Percentiles rank a stretch among this genome's conserved stretches.
Evolutionary conservation across 2,329 filamentous ascomycete species (phyloP).

Genomic region (Fonsecaea erecta): DNA sequence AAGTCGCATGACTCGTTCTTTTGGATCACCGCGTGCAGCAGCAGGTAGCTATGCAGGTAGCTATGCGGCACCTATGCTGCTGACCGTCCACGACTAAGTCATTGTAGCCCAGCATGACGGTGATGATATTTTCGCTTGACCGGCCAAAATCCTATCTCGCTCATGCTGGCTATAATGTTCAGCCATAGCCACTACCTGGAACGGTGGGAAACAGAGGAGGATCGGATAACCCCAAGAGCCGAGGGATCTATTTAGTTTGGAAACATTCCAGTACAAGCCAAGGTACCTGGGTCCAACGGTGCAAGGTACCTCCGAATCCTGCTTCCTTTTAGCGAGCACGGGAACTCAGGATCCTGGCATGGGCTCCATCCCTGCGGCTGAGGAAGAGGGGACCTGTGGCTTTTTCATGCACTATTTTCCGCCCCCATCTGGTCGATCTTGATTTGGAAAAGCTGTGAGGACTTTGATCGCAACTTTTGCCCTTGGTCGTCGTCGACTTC

Average conservation of each 20-base stretch:
- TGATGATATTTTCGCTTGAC: neutral
- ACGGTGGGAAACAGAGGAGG: neutral
- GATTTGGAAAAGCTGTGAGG: slow-evolving; percentile 1
- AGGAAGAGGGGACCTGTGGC: neutral
- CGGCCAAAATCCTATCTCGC: slow-evolving; percentile 13
- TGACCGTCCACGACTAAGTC: neutral
- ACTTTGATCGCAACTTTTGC: slow-evolving; percentile 12
- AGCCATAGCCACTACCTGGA: slow-evolving; percentile 8
- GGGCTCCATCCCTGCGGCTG: slow-evolving; percentile 6
- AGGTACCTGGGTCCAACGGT: slow-evolving; percentile 1
- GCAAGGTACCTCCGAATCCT: slow-evolving; percentile 14
- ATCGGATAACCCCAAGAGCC: slow-evolving; percentile 9
- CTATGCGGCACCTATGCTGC: neutral
- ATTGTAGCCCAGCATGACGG: neutral
- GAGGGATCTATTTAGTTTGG: slow-evolving; percentile 13
- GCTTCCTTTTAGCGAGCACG: slow-evolving; percentile 8
- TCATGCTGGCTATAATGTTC: slow-evolving; percentile 1
- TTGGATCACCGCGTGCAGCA: neutral
- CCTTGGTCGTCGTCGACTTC: neutral
- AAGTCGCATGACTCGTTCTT: slow-evolving; percentile 7
- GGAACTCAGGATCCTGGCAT: neutral
- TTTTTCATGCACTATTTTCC: slow-evolving; percentile 10
- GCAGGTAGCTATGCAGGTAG: neutral
- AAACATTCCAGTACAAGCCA: slow-evolving; percentile 9
- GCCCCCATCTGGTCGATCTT: neutral